A percentile compares a stretch with the other conserved stretches of the same genome.
phyloP scores from a whole-genome alignment of 495 filamentous ascomycete genomes.

The Neurospora cerealis region DNA sequence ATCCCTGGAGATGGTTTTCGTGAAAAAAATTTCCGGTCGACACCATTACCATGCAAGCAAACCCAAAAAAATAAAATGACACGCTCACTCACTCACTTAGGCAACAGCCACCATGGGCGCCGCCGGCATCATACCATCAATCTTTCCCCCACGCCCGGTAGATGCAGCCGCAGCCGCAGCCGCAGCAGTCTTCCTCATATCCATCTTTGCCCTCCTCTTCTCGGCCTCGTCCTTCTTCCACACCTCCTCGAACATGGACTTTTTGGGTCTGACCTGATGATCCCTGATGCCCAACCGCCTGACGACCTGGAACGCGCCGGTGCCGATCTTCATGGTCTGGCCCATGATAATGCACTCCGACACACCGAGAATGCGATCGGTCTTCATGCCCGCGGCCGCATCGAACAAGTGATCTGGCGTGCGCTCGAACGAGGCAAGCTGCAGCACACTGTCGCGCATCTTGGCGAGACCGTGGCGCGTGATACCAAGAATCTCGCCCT shows the following conservation, averaged over 20 bases:
- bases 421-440: constrained; percentile 96
- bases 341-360: constrained; percentile 98
- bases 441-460: constrained; percentile 91
- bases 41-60: neutral
- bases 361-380: constrained; percentile 82
- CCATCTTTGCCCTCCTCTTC: constrained; percentile 20
- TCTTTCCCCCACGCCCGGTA: constrained; percentile 2
- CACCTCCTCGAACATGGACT: constrained; percentile 67
- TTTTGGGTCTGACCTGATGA: constrained; percentile 50
- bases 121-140: neutral
- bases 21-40: neutral
- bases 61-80: neutral
- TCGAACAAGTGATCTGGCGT: constrained; percentile 97
- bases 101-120: neutral
- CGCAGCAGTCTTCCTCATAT: constrained; percentile 8
- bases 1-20: neutral
- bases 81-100: neutral
- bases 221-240: constrained; percentile 43
- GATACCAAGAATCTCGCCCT: constrained; percentile 94
- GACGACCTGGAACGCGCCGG: constrained; percentile 83
- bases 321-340: constrained; percentile 81
- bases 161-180: constrained; percentile 5
- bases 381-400: constrained; percentile 81
- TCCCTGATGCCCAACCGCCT: constrained; percentile 59
- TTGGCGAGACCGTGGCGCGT: constrained; percentile 93